Base-by-base conservation (phyloP, 2,329 filamentous ascomycete species). In the Stagonosporopsis cucurbitacearum region DNA sequence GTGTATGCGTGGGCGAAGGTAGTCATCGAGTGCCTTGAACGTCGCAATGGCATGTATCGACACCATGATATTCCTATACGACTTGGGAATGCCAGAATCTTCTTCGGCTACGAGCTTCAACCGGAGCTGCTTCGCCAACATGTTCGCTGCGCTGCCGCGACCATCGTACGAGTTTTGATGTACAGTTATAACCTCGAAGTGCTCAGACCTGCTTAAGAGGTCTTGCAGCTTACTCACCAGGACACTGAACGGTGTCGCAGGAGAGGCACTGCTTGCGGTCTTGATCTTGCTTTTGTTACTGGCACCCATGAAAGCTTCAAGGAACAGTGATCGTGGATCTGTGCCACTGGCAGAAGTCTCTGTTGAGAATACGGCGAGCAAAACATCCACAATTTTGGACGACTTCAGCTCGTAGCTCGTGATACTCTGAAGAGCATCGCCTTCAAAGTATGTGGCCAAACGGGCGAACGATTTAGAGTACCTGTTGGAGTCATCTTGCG, bases 41-140 rank as follows among this genome's bases (percentile, higher is more conserved):
- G 93, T 98, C 2, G 95, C 94, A 69, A 99, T 98, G 15, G 95
- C 95, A 74, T 99, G 95, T 54, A 99, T 99, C 0, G 92, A 96
- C 1, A 99, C 95, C 89, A 97, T 97, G 60, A 99, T 96, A 64
- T 94, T 96, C 20, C 91, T 86, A 72, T 96, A 98, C 0, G 89
- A 83, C 32, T 88, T 84, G 17, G 95, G 95, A 57, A 99, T 95
- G 44, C 95, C 91, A 0, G 92, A 94, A 42, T 93, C 89, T 1
- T 96, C 93, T 64, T 96, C 93, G 1, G 95, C 94, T 33, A 93
- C 85, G 30, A 99, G 82, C 66, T 92, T 93, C 40, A 99, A 84
- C 30, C 94, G 87, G 30, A 99, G 88, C 70, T 99, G 95, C 75
- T 98, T 98, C 4, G 92, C 93, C 6, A 99, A 83, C 93, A 99